These are phyloP conservation scores for Chenopodium album DNA, from an alignment of 148 eudicot species.

Conservation along the genomic window DNA sequence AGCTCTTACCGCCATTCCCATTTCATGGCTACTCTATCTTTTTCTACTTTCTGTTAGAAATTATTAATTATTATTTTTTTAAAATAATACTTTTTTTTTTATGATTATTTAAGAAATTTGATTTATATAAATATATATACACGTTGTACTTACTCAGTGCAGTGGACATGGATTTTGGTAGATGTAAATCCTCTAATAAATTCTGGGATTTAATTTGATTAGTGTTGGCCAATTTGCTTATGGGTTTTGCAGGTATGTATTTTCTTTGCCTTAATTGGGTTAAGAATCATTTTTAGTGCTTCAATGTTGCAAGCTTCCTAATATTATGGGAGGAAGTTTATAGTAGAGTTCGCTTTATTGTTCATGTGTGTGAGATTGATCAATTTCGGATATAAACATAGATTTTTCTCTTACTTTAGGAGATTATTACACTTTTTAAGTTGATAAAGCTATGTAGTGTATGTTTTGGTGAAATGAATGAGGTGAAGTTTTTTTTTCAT, in stretches of 20 bases:
- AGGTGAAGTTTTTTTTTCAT: background rate
- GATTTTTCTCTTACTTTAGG: background rate
- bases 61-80: background rate
- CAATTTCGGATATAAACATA: background rate
- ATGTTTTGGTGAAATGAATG: background rate
- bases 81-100: background rate
- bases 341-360: background rate
- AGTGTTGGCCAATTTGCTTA: slow-evolving; percentile 23
- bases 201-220: slow-evolving; percentile 16
- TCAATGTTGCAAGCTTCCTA: background rate
- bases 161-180: slow-evolving; percentile 16
- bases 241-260: slow-evolving; percentile 30
- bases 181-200: slow-evolving; percentile 20
- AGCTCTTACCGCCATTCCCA: slow-evolving; percentile 15
- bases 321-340: slow-evolving; percentile 8
- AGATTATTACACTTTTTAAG: background rate
- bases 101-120: background rate
- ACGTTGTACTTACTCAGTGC: background rate
- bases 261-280: background rate
- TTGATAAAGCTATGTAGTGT: background rate
- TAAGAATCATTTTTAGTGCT: background rate
- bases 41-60: background rate
- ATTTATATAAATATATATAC: background rate
- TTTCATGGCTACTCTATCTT: slow-evolving; percentile 16
- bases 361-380: background rate